Conservation (phyloP, 352 stramenopile genomes). For the Phytopythium litorale region DNA sequence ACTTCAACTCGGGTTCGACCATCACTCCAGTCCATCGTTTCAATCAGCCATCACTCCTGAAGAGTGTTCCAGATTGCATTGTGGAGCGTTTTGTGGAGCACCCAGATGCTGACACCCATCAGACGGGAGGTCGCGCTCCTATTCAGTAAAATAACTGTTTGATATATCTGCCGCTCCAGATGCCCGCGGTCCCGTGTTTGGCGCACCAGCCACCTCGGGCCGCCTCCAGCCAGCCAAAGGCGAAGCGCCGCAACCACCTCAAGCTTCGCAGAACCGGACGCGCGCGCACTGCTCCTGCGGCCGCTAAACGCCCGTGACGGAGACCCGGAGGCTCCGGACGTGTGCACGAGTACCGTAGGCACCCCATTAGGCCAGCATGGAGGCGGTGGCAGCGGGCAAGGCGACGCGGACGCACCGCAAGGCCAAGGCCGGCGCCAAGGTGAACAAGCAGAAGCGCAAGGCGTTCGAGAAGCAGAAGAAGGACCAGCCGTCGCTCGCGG, state of each 20-base stretch:
- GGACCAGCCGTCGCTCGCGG: constrained; percentile 74
- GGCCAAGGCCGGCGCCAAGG: constrained; percentile 87
- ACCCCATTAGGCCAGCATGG: constrained; percentile 17
- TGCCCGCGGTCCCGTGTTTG: neutral
- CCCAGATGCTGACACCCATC: neutral
- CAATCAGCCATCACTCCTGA: neutral
- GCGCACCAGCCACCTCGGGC: neutral
- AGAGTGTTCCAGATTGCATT: neutral
- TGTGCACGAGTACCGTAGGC: too few species aligned
- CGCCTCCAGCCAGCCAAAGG: constrained; percentile 1
- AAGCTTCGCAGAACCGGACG: neutral
- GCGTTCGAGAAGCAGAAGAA: constrained; percentile 84
- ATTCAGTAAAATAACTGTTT: too few species aligned
- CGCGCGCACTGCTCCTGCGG: too few species aligned
- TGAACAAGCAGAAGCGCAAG: constrained; percentile 95
- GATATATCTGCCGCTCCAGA: neutral
- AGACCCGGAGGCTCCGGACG: too few species aligned
- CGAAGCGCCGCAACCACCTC: neutral
- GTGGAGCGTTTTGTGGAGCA: neutral
- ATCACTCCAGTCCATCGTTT: too few species aligned
- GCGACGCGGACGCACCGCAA: constrained; percentile 75
- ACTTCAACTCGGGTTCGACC: neutral
- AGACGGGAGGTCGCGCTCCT: neutral
- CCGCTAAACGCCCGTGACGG: too few species aligned
- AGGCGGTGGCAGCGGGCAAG: constrained; percentile 27